Percentiles rank a stretch among this genome's conserved stretches.
Evolutionary conservation across 1,139 yeast species (phyloP).

Genomic region (Kodamaea plutei): DNA sequence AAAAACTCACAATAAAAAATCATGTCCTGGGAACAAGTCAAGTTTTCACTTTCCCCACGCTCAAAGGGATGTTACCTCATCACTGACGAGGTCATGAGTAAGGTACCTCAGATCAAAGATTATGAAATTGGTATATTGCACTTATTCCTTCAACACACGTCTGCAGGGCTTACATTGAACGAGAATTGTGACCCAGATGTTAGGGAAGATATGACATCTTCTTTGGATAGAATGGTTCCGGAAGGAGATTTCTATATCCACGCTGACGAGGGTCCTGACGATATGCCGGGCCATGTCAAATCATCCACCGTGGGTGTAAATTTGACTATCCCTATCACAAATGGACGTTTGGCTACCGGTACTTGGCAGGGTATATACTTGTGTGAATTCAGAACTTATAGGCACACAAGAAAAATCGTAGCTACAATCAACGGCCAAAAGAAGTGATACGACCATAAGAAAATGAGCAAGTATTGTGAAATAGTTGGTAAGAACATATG

Average conservation of each 20-base stretch:
- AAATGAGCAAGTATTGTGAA: neutral
- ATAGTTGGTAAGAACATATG: neutral
- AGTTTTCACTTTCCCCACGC: constrained; percentile 54
- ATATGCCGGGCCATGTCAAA: constrained; percentile 79
- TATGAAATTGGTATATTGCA: constrained; percentile 63
- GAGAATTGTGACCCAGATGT: constrained; percentile 83
- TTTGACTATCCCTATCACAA: constrained; percentile 61
- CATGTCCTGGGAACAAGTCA: constrained; percentile 51
- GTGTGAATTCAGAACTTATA: constrained; percentile 64
- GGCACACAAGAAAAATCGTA: constrained; percentile 61
- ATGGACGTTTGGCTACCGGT: constrained; percentile 67
- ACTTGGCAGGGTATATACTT: constrained; percentile 85
- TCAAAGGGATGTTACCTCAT: constrained; percentile 67
- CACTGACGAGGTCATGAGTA: constrained; percentile 56
- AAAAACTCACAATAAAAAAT: too few species aligned
- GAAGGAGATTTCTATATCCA: constrained; percentile 64
- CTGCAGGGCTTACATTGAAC: constrained; percentile 71
- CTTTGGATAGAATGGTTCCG: constrained; percentile 65
- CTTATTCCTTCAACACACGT: constrained; percentile 72
- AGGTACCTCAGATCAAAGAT: constrained; percentile 56
- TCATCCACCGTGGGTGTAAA: constrained; percentile 63
- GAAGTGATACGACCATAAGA: too few species aligned
- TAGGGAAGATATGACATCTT: constrained; percentile 59
- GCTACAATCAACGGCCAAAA: constrained; percentile 70
- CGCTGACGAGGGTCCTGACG: constrained; percentile 76